phyloP scores from a whole-genome alignment of 257 asterid genomes.

The Penstemon eatonii region DNA sequence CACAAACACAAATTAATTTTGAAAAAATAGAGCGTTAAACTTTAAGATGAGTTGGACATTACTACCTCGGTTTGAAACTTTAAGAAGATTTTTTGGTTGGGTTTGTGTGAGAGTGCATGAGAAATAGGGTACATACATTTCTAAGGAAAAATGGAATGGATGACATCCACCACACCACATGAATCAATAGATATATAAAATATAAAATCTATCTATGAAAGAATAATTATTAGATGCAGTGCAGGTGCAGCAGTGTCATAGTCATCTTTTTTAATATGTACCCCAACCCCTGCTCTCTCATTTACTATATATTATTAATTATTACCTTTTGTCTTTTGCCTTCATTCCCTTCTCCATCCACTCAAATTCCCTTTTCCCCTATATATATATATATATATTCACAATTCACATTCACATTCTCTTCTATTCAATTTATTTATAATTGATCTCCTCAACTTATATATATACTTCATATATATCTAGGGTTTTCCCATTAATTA shows the following conservation, averaged over 20 bases:
- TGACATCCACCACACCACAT: constrained; percentile 39
- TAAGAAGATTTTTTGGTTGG: constrained; percentile 15
- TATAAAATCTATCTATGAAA: constrained; percentile 24
- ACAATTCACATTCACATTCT: not conserved
- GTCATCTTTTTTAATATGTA: constrained; percentile 55
- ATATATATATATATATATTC: no score
- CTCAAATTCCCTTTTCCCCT: constrained; percentile 53
- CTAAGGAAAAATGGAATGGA: constrained; percentile 21
- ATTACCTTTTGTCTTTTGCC: constrained; percentile 67
- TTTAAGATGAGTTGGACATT: no score
- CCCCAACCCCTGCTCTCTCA: constrained; percentile 24
- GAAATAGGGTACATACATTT: constrained; percentile 28
- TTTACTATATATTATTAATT: constrained; percentile 17
- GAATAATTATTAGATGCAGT: constrained; percentile 50
- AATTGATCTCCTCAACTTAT: constrained; percentile 28
- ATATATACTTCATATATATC: no score
- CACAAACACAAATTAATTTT: no score
- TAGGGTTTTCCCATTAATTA: constrained; percentile 37
- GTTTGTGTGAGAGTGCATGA: constrained; percentile 28
- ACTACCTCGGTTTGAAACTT: no score
- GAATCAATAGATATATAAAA: not conserved
- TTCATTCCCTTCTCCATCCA: constrained; percentile 71
- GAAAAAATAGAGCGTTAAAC: no score
- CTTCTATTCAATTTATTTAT: constrained; percentile 14
- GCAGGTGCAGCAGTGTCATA: constrained; percentile 36